Conservation (phyloP, 2,329 filamentous ascomycete species). For the Cladophialophora carrionii region DNA sequence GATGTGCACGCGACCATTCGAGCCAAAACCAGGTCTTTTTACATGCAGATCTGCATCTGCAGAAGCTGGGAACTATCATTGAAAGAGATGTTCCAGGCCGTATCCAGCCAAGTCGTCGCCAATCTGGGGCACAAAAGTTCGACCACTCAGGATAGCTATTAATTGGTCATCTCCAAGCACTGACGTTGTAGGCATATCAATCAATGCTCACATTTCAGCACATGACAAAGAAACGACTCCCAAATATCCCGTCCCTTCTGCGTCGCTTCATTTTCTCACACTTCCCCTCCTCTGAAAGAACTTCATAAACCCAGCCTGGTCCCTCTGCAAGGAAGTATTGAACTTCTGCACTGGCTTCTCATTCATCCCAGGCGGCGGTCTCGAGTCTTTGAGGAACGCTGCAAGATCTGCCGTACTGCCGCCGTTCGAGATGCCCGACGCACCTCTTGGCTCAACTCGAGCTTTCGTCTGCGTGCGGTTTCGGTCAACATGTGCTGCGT, state of each 20-base stretch:
- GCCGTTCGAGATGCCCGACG: constrained; percentile 14
- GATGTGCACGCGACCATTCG: neutral
- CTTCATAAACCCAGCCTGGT: constrained; percentile 42
- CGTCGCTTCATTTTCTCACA: constrained; percentile 24
- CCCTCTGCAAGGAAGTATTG: constrained; percentile 33
- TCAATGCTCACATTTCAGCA: constrained; percentile 12
- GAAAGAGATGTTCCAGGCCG: neutral
- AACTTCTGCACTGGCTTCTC: constrained; percentile 30
- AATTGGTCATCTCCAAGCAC: neutral
- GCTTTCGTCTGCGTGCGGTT: constrained; percentile 40
- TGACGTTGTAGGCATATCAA: constrained; percentile 1
- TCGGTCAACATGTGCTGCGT: constrained; percentile 46
- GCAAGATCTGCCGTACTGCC: constrained; percentile 68
- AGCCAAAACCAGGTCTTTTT: neutral
- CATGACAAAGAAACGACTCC: constrained; percentile 4
- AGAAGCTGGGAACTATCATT: neutral
- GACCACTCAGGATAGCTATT: neutral
- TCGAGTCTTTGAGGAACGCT: constrained; percentile 71
- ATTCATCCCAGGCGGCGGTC: constrained; percentile 54
- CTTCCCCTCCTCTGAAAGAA: constrained; percentile 42
- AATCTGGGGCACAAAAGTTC: neutral
- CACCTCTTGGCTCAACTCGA: constrained; percentile 30
- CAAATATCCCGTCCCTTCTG: neutral
- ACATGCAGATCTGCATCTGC: neutral
- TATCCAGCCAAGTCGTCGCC: neutral